A percentile compares a stretch with the other conserved stretches of the same genome.
phyloP scores from a whole-genome alignment of 1,284 basidiomycete species.

The Malassezia slooffiae region DNA sequence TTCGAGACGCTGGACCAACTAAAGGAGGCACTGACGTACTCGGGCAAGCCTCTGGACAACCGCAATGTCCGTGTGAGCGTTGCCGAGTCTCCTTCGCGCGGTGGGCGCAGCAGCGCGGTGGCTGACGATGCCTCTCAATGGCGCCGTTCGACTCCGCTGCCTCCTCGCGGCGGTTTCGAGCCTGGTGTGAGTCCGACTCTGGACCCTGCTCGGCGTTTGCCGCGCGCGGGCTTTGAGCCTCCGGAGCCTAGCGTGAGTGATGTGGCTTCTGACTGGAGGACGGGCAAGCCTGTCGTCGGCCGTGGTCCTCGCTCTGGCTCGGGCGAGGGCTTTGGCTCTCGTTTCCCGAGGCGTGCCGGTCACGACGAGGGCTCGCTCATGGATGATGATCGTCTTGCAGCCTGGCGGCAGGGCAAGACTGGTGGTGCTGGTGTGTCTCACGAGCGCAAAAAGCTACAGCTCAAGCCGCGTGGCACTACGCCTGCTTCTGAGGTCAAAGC shows the following conservation, averaged over 20 bases:
- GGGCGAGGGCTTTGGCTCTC: slow-evolving; percentile 21
- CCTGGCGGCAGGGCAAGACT: slow-evolving; percentile 25
- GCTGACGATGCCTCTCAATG: slow-evolving; percentile 56
- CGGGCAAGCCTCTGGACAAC: slow-evolving; percentile 54
- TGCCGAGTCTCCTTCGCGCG: slow-evolving; percentile 65
- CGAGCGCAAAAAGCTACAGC: slow-evolving; percentile 42
- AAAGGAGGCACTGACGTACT: slow-evolving; percentile 57
- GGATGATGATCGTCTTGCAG: slow-evolving; percentile 18
- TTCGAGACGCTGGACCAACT: slow-evolving; percentile 72
- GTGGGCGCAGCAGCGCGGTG: slow-evolving; percentile 18
- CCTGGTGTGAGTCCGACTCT: too few species aligned
- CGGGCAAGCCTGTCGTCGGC: slow-evolving; percentile 36
- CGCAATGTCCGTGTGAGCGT: slow-evolving; percentile 80
- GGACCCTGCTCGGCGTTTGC: slow-evolving; percentile 15
- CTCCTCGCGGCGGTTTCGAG: slow-evolving; percentile 33
- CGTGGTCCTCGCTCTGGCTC: slow-evolving; percentile 31
- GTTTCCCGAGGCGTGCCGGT: slow-evolving; percentile 10
- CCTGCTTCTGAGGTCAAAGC: slow-evolving; percentile 59
- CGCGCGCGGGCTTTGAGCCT: slow-evolving; percentile 23
- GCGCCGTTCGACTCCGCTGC: slow-evolving; percentile 74
- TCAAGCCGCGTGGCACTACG: slow-evolving; percentile 48
- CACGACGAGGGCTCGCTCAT: slow-evolving; percentile 1
- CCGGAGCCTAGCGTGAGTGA: slow-evolving; percentile 36
- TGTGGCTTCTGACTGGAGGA: slow-evolving; percentile 39
- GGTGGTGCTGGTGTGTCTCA: slow-evolving; percentile 19